Percentiles rank a stretch among this genome's conserved stretches.
Evolutionary conservation across 2,329 filamentous ascomycete species (phyloP).

Genomic region (Thelonectria olida): DNA sequence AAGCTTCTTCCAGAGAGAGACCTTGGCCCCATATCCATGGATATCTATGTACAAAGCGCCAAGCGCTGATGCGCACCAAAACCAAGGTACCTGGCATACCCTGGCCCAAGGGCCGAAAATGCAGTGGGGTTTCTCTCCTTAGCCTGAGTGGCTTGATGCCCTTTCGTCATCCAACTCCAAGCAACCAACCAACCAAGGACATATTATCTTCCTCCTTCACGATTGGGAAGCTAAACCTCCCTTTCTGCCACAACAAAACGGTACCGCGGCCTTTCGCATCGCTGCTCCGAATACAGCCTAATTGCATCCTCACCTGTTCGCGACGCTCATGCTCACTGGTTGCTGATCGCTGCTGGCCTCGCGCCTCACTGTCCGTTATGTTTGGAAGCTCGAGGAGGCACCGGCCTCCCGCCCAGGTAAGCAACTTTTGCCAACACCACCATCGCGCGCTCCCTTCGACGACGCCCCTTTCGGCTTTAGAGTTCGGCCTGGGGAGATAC

Average conservation of each 20-base stretch:
- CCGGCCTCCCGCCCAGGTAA: constrained; percentile 59
- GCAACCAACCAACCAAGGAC: constrained; percentile 28
- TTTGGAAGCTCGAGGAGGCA: constrained; percentile 62
- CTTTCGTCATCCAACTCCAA: constrained; percentile 37
- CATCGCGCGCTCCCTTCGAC: constrained; percentile 12
- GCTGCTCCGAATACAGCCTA: constrained; percentile 12
- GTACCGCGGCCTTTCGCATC: constrained; percentile 20
- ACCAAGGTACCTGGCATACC: constrained; percentile 10
- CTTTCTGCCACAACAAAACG: constrained; percentile 18
- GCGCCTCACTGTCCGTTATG: constrained; percentile 47
- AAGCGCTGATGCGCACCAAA: background rate
- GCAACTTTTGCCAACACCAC: constrained; percentile 38
- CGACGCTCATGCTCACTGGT: constrained; percentile 33
- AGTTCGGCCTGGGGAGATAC: constrained; percentile 29
- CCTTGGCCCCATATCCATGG: too few species aligned
- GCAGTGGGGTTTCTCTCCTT: constrained; percentile 24
- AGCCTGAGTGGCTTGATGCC: constrained; percentile 35
- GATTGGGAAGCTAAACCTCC: constrained; percentile 19
- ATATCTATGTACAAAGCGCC: constrained; percentile 1
- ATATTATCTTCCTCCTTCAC: constrained; percentile 23
- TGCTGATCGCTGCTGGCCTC: constrained; percentile 27
- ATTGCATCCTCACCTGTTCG: constrained; percentile 11
- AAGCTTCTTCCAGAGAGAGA: too few species aligned
- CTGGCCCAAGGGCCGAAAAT: constrained; percentile 4
- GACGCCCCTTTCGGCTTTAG: constrained; percentile 36